Base-by-base conservation (phyloP, 2,329 filamentous ascomycete species). In the Colletotrichum plurivorum region DNA sequence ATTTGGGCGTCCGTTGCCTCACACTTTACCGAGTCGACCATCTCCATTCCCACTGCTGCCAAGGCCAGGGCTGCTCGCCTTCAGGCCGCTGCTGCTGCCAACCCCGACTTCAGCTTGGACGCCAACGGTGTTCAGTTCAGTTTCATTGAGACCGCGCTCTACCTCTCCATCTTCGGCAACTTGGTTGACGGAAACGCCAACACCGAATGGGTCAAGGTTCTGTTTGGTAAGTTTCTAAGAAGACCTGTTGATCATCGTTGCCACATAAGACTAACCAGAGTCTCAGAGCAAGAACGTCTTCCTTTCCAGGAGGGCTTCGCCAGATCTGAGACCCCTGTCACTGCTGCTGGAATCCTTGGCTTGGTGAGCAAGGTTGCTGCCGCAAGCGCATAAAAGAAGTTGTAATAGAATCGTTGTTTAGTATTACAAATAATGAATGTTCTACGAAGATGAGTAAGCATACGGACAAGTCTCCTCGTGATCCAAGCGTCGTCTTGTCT, bases 1-100 rank as follows among this genome's bases (percentile, higher is more conserved):
- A 74, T 77, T 22, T 80, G 73, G 73, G 71, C 62, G 13, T 71
- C 73, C 1, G 71, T 76, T 5, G 64, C 71, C 0, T 63, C 69
- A 25, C 66, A 73, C 18, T 75, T 76, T 41, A 70, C 66, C 8
- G 55, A 71, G 10, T 56, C 63, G 1, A 73, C 70, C 20, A 76
- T 80, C 41, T 73, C 73, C n/a, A 75, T 79, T 31, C 67, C 73
- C 6, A 73, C 69, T 0, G 77, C 78, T 5, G 77, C 77, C n/a
- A 48, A 57, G 10, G 77, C 77, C 5, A 68, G 76, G 7, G 72
- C 71, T 22, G 71, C 67, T 16, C 74, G 77, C 27, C 67, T 77
- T 13, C 73, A 71, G n/a, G 71, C 69, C 3, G 76, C 75, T 9
- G 70, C 67, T 36, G 61, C 69, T 20, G 53, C 68, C 18, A 78